Evolutionary conservation across 1,284 basidiomycete genomes (phyloP).

Genomic region (Trichosporon sp.): DNA sequence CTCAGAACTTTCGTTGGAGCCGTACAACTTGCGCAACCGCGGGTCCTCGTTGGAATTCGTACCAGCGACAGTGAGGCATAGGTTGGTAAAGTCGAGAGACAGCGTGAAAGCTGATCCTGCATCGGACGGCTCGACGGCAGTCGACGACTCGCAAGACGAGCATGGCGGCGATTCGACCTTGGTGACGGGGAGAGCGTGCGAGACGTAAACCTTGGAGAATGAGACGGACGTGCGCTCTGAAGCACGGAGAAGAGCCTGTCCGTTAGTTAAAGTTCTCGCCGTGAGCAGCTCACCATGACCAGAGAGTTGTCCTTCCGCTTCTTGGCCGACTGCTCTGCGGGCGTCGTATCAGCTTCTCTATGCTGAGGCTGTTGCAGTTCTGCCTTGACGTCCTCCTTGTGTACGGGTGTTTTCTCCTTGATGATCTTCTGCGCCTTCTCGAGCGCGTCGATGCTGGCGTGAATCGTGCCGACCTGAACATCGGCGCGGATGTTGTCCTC

Average conservation of each 20-base stretch:
- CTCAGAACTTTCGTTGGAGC: conserved; percentile 38
- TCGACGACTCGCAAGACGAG: conserved; percentile 25
- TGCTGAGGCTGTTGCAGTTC: neutral
- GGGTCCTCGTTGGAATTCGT: conserved; percentile 48
- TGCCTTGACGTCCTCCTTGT: neutral
- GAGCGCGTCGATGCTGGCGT: conserved; percentile 36
- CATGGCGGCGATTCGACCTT: conserved; percentile 28
- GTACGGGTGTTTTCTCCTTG: conserved; percentile 21
- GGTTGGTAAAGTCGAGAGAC: conserved; percentile 38
- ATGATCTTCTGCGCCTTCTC: conserved; percentile 36
- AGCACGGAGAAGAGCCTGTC: conserved; percentile 45
- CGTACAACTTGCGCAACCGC: conserved; percentile 48
- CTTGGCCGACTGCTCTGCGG: neutral
- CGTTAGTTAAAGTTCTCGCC: conserved; percentile 24
- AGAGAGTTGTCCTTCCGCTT: neutral
- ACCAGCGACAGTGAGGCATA: conserved; percentile 36
- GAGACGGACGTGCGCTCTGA: conserved; percentile 42
- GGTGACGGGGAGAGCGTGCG: conserved; percentile 35
- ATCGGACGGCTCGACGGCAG: neutral
- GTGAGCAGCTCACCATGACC: conserved; percentile 29
- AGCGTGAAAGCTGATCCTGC: conserved; percentile 34
- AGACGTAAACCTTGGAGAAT: conserved; percentile 34
- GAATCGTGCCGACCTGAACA: conserved; percentile 38
- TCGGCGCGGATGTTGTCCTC: conserved; percentile 45
- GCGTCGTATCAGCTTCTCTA: neutral